Evolutionary conservation across 2,329 filamentous ascomycete species (phyloP).

Genomic region (Hypoxylon sp.): DNA sequence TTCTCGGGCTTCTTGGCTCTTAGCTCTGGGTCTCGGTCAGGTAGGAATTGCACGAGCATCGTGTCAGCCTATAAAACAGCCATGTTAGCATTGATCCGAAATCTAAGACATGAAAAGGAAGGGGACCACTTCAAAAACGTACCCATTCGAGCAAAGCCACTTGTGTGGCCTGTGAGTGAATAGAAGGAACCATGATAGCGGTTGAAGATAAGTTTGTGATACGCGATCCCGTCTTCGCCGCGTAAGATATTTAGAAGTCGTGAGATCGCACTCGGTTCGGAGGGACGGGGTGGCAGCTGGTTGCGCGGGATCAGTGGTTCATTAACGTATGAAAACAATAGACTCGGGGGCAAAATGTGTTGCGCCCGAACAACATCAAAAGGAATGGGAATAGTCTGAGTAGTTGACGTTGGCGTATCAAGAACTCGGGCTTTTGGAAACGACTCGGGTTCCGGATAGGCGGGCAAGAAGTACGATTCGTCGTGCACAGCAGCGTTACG

Average conservation of each 20-base stretch:
- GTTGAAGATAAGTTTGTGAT: conserved; percentile 21
- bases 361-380: conserved; percentile 2
- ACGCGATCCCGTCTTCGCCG: conserved; percentile 6
- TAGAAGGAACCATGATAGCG: conserved; percentile 47
- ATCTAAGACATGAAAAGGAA: conserved; percentile 29
- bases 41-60: conserved; percentile 46
- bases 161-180: conserved; percentile 42
- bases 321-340: conserved; percentile 12
- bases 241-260: conserved; percentile 32
- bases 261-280: conserved; percentile 19
- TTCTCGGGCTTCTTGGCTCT: conserved; percentile 64
- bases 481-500: conserved; percentile 32
- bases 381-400: conserved; percentile 9
- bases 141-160: conserved; percentile 49
- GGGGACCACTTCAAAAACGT: conserved; percentile 34
- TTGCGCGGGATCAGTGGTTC: conserved; percentile 14
- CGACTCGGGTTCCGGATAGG: conserved; percentile 5
- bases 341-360: background rate
- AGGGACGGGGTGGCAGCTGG: conserved; percentile 24
- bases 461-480: conserved; percentile 37
- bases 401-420: conserved; percentile 15
- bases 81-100: conserved; percentile 13
- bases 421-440: conserved; percentile 10
- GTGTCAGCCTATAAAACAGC: conserved; percentile 45
- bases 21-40: conserved; percentile 55